Conservation (phyloP, 352 stramenopile species). For the Globisporangium okanoganense region DNA sequence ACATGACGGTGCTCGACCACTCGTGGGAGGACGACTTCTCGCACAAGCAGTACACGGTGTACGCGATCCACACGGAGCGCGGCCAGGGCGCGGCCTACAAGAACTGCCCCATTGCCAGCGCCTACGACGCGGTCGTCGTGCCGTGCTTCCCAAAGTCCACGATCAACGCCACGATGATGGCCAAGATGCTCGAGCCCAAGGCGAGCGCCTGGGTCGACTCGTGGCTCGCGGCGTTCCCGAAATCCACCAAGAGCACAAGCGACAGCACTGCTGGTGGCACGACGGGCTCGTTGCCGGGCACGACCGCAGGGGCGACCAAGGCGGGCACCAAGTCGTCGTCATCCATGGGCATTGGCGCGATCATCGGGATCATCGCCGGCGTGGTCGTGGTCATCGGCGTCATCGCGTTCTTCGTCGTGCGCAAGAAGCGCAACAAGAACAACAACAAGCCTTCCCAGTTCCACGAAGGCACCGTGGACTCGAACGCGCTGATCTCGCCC, state of each 20-base stretch:
- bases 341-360: constrained; percentile 5
- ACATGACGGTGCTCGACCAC: constrained; percentile 15
- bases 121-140: constrained; percentile 30
- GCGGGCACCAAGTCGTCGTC: constrained; percentile 1
- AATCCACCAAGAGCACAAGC: background rate
- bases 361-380: constrained; percentile 5
- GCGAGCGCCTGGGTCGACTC: constrained; percentile 12
- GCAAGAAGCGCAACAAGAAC: background rate
- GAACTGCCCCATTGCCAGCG: constrained; percentile 14
- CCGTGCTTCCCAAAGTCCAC: constrained; percentile 17
- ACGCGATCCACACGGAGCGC: constrained; percentile 14
- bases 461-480: background rate
- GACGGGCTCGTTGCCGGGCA: background rate
- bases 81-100: constrained; percentile 22
- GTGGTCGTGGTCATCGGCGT: constrained; percentile 11
- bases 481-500: constrained; percentile 7
- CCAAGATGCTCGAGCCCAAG: constrained; percentile 3
- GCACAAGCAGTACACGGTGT: constrained; percentile 9
- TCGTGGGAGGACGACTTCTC: constrained; percentile 15
- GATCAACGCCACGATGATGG: constrained; percentile 5
- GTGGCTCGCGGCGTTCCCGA: constrained; percentile 10
- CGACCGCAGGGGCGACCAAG: background rate
- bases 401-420: constrained; percentile 8
- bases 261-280: background rate
- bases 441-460: background rate